phyloP scores from a whole-genome alignment of 441 rosid species.

The Euphorbia celastroides region DNA sequence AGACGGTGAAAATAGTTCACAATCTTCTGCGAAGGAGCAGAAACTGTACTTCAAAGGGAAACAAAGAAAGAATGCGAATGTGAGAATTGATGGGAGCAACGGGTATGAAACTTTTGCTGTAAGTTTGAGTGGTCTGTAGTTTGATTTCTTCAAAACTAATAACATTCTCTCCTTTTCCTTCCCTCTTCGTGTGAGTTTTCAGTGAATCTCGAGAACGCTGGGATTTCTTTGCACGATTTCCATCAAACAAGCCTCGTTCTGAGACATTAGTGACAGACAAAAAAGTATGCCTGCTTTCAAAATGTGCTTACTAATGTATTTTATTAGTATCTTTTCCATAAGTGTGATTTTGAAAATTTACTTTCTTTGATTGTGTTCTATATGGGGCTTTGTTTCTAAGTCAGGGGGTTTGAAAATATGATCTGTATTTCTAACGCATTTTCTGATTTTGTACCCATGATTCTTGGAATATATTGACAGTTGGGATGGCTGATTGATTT shows the following conservation, averaged over 20 bases:
- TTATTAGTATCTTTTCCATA: conserved; percentile 1
- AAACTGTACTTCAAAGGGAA: conserved; percentile 41
- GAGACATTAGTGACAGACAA: conserved; percentile 32
- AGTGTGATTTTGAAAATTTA: not conserved
- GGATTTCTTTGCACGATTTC: conserved; percentile 47
- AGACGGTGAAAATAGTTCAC: conserved; percentile 42
- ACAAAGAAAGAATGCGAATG: conserved; percentile 27
- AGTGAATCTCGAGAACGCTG: conserved; percentile 56
- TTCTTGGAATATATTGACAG: conserved; percentile 13
- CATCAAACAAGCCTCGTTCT: conserved; percentile 36
- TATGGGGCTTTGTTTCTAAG: too few relatives aligned
- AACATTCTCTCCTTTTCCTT: conserved; percentile 8
- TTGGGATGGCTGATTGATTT: conserved; percentile 12
- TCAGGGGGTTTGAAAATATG: too few relatives aligned
- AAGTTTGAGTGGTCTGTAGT: conserved; percentile 11
- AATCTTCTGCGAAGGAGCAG: conserved; percentile 37
- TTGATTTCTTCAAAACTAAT: conserved; percentile 17
- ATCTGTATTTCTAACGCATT: too few relatives aligned
- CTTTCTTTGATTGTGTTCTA: too few relatives aligned
- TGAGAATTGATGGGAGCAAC: conserved; percentile 37
- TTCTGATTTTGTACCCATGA: not conserved
- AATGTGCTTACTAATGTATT: conserved; percentile 13
- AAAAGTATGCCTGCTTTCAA: conserved; percentile 35
- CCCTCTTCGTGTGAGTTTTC: conserved; percentile 20
- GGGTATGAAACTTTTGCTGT: conserved; percentile 37